Conservation (phyloP, 2,329 filamentous ascomycete genomes). For the Escovopsis sp. region DNA sequence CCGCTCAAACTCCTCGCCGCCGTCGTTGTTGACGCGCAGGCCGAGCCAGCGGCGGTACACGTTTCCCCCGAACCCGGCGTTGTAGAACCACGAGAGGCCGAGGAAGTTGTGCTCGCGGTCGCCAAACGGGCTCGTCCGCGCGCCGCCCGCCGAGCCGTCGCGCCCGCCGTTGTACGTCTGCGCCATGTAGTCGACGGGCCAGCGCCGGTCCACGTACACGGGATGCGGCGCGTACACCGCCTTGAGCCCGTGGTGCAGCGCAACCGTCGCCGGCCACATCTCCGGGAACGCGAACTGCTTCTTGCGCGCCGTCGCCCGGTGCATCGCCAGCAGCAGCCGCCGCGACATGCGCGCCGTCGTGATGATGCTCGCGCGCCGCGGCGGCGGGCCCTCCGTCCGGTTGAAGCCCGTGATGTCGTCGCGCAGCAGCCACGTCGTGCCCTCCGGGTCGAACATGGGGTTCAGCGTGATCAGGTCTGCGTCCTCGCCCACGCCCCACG, state of each 20-base stretch:
- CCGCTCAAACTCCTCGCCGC: conserved; percentile 62
- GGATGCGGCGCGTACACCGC: conserved; percentile 85
- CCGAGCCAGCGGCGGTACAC: conserved; percentile 80
- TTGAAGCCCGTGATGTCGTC: conserved; percentile 82
- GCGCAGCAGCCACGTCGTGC: conserved; percentile 68
- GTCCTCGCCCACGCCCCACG: conserved; percentile 81
- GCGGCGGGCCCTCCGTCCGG: conserved; percentile 40
- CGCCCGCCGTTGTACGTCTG: conserved; percentile 66
- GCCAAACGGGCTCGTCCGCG: conserved; percentile 59
- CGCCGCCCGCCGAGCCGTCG: conserved; percentile 61
- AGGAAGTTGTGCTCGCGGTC: conserved; percentile 80
- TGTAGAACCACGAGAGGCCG: conserved; percentile 86
- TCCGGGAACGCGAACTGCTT: conserved; percentile 89
- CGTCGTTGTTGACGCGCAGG: conserved; percentile 62
- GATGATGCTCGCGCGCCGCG: conserved; percentile 76
- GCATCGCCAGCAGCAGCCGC: conserved; percentile 71
- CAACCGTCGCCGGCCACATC: conserved; percentile 85
- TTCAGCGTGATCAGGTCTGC: conserved; percentile 87
- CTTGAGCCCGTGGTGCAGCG: conserved; percentile 85
- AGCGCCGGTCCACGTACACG: conserved; percentile 72
- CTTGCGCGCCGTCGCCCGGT: conserved; percentile 69
- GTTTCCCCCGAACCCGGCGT: conserved; percentile 65
- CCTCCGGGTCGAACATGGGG: conserved; percentile 79
- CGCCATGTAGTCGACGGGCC: conserved; percentile 67
- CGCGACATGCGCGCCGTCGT: conserved; percentile 74